Percentiles rank a stretch among this genome's conserved stretches.
Conservation (phyloP, 2,329 filamentous ascomycete genomes). For the Aspergillus texensis region DNA sequence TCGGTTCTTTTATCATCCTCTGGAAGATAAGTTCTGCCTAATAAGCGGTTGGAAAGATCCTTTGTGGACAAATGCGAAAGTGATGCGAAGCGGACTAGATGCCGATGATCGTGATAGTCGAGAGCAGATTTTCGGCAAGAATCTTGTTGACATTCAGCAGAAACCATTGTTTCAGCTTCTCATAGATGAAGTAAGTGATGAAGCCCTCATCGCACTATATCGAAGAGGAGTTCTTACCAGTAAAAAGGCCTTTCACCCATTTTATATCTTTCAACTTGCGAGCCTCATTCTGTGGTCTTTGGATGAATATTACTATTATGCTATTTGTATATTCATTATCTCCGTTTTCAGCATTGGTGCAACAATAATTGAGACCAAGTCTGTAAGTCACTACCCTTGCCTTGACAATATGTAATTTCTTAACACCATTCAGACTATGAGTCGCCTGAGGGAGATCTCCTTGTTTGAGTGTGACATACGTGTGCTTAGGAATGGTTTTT, state of each 20-base stretch:
- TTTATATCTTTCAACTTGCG: constrained; percentile 97
- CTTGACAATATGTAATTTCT: constrained; percentile 7
- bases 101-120: constrained; percentile 83
- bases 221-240: constrained; percentile 13
- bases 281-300: constrained; percentile 93
- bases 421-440: constrained; percentile 69
- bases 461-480: constrained; percentile 93
- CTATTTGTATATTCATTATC: constrained; percentile 90
- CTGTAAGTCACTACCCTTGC: constrained; percentile 55
- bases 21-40: constrained; percentile 84
- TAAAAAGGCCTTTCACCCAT: constrained; percentile 82
- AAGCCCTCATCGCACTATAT: neutral
- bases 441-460: constrained; percentile 84
- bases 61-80: constrained; percentile 75
- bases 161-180: constrained; percentile 82
- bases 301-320: constrained; percentile 98
- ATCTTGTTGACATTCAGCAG: constrained; percentile 89
- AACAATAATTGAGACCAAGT: constrained; percentile 85
- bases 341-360: constrained; percentile 89
- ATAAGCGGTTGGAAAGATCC: constrained; percentile 95
- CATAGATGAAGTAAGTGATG: constrained; percentile 72
- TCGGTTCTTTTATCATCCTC: constrained; percentile 85
- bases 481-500: constrained; percentile 92
- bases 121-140: constrained; percentile 84
- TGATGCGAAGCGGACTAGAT: constrained; percentile 78